Evolutionary conservation across 1,284 basidiomycete genomes (phyloP).

Genomic region (Fomitopsis palustris): DNA sequence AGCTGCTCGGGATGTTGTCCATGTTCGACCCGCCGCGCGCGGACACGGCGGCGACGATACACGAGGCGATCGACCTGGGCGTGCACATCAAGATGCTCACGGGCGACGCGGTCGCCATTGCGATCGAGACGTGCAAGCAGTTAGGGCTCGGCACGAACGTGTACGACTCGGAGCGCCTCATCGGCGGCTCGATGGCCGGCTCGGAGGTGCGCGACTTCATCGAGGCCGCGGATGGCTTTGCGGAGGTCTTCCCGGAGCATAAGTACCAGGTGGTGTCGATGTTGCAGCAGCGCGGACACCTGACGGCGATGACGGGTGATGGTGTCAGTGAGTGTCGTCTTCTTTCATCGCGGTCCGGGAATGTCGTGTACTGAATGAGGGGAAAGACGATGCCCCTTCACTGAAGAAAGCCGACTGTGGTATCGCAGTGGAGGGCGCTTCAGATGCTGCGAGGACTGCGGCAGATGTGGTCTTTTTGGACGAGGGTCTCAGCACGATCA

Average conservation of each 20-base stretch:
- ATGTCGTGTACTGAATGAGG: not conserved
- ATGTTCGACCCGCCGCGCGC: constrained; percentile 10
- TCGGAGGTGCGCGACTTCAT: constrained; percentile 12
- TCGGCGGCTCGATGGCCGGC: constrained; percentile 7
- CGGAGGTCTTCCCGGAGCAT: constrained; percentile 11
- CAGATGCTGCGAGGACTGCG: constrained; percentile 8
- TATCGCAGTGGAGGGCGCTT: constrained; percentile 9
- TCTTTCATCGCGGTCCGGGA: not conserved
- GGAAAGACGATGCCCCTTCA: constrained; percentile 6
- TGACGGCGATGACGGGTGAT: constrained; percentile 11
- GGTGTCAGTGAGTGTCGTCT: constrained; percentile 3
- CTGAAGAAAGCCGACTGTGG: constrained; percentile 11
- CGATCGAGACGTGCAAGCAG: constrained; percentile 13
- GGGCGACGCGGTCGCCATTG: constrained; percentile 10
- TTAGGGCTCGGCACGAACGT: constrained; percentile 11
- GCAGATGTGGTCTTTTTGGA: constrained; percentile 10
- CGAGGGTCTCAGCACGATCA: constrained; percentile 12
- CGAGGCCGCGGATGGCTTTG: constrained; percentile 10
- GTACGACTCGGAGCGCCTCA: constrained; percentile 9
- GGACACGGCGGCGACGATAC: constrained; percentile 10
- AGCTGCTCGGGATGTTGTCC: constrained; percentile 8
- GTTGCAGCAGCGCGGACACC: constrained; percentile 9
- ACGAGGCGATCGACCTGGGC: constrained; percentile 9
- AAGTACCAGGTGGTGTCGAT: constrained; percentile 12
- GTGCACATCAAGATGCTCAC: constrained; percentile 12